A percentile compares a stretch with the other conserved stretches of the same genome.
Conservation (phyloP, 108 stramenopile species). For the Cyclotella atomus region DNA sequence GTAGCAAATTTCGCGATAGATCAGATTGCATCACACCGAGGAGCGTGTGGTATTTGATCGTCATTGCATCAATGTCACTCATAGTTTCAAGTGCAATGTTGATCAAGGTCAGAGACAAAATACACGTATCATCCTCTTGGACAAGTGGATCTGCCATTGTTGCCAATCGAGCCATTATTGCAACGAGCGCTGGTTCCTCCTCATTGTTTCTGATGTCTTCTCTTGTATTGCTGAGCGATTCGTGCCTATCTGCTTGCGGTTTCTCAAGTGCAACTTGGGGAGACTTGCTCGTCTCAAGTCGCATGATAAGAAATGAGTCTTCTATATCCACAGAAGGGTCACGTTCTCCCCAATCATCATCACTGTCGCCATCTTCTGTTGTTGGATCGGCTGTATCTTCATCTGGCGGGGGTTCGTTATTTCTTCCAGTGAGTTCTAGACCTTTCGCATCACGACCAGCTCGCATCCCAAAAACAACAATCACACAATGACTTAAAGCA, state of each 20-base stretch:
- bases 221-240: background rate
- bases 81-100: conserved; percentile 95
- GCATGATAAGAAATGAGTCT: background rate
- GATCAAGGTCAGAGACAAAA: conserved; percentile 83
- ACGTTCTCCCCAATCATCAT: conserved; percentile 51
- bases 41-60: conserved; percentile 34
- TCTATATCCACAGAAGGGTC: conserved; percentile 30
- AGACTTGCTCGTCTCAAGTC: background rate
- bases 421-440: background rate
- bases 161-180: conserved; percentile 81
- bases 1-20: conserved; percentile 91
- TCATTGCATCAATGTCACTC: conserved; percentile 59
- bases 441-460: background rate
- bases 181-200: conserved; percentile 58
- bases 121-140: conserved; percentile 68
- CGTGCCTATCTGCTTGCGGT: background rate
- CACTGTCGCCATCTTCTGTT: conserved; percentile 28
- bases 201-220: conserved; percentile 7
- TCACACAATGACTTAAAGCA: conserved; percentile 75
- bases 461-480: conserved; percentile 72
- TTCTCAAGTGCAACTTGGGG: background rate
- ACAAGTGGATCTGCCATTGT: conserved; percentile 82
- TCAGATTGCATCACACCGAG: conserved; percentile 83
- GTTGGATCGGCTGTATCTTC: conserved; percentile 6
- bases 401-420: background rate